Evolutionary conservation across 352 stramenopile genomes (phyloP), one percentile per base, ranked within the genome.

Genomic region (Sclerospora graminicola): DNA sequence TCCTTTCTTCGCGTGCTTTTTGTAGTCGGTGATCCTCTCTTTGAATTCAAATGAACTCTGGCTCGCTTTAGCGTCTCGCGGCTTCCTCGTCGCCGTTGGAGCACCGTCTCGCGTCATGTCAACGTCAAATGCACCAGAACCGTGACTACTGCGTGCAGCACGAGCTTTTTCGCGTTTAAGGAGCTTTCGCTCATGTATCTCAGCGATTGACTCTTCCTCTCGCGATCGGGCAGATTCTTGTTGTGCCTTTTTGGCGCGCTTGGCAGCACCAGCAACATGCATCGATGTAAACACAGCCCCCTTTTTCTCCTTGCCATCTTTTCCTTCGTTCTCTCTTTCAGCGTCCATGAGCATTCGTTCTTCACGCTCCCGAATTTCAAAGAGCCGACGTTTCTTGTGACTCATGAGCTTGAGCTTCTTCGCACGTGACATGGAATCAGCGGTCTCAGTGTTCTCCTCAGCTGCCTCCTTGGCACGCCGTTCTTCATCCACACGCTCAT

Each of bases 1-100:
- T 15, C 75, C 66, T 58, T 89, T 87, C 68, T 96, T 95, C 19
- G 80, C 77, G 46, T 94, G 72, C 60, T 90, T 92, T 65, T 92
- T 90, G 45, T 71, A 84, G 58, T 82, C 72, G 55, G 84, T 95
- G 58, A 95, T 93, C 48, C 92, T 93, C 69, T 94, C 77, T 60
- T 95, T 94, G 59, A 90, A 91, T 57, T 88, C 78, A 48, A 87
- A 92, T 19, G 54, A 41, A 41, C 72, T 81, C 54, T 77, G 87
- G 14, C 62, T 62, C 8, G 48, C 49, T 11, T 51, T 49, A 16
- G 52, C 66, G 35, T 82, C 51, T 23, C 63, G 62, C 21, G 66
- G 40, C 51, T 73, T 69, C 30, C 55, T 55, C 5, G 41, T 28
- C n/a, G n/a, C n/a, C 35, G 66, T 60, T 5, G 47, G 34, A 6